phyloP scores from a whole-genome alignment of 495 filamentous ascomycete genomes.

The Talaromyces adpressus region DNA sequence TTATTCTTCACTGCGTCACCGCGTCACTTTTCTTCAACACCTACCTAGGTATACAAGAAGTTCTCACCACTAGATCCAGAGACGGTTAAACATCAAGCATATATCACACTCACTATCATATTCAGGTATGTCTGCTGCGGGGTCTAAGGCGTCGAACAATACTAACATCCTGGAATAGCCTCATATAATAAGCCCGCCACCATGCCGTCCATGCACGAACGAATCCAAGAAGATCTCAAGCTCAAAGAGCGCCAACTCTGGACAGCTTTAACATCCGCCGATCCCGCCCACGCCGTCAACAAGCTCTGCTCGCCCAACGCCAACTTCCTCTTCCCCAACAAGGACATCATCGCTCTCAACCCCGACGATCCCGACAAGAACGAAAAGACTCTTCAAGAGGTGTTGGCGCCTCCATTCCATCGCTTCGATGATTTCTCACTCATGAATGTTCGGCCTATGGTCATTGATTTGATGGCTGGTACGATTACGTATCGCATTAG shows the following conservation, averaged over 20 bases:
- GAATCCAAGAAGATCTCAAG: constrained; percentile 35
- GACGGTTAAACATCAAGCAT: not conserved
- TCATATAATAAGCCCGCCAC: constrained; percentile 6
- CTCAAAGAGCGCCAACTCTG: constrained; percentile 34
- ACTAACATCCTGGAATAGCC: not conserved
- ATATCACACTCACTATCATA: not conserved
- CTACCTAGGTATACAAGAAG: not conserved
- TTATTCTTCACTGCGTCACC: not conserved
- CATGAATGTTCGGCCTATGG: constrained; percentile 29
- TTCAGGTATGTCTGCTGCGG: not conserved
- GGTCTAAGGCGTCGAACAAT: not conserved
- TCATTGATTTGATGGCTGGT: constrained; percentile 41
- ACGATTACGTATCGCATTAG: constrained; percentile 31
- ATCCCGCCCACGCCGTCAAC: constrained; percentile 31
- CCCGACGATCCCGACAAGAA: constrained; percentile 17
- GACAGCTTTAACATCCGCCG: constrained; percentile 38
- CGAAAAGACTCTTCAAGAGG: constrained; percentile 11
- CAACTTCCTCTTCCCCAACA: constrained; percentile 34
- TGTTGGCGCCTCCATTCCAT: constrained; percentile 33
- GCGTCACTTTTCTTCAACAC: not conserved
- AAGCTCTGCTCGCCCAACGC: constrained; percentile 30
- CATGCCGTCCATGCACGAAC: constrained; percentile 38
- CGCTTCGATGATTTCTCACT: constrained; percentile 36
- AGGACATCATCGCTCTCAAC: constrained; percentile 27
- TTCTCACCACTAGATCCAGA: too few species aligned